phyloP scores from a whole-genome alignment of 1,284 basidiomycete genomes.

The Ganoderma meredithae region DNA sequence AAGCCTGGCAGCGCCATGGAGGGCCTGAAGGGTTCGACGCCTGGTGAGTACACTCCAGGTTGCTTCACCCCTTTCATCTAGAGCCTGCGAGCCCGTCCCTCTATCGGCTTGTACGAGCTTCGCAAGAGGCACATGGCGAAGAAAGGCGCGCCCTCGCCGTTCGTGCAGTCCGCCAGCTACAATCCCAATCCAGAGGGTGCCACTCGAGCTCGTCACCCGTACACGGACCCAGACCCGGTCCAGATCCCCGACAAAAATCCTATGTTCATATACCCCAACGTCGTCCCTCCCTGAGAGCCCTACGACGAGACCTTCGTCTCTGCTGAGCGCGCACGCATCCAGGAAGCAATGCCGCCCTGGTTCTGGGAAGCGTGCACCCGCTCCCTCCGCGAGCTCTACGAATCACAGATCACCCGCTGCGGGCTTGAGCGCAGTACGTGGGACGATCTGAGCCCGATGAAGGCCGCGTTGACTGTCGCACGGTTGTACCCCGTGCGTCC shows the following conservation, averaged over 20 bases:
- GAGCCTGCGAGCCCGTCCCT: background rate
- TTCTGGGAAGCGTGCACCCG: conserved; percentile 2
- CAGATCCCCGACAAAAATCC: background rate
- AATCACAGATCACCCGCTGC: background rate
- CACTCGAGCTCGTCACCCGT: background rate
- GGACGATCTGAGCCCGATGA: background rate
- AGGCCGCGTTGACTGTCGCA: background rate
- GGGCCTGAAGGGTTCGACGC: background rate
- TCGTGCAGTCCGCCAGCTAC: background rate
- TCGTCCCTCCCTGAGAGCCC: background rate
- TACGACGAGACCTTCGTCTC: background rate
- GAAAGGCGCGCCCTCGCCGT: background rate
- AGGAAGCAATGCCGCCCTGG: background rate
- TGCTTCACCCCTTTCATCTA: background rate
- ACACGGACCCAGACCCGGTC: background rate
- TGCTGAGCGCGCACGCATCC: background rate
- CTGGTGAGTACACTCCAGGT: background rate
- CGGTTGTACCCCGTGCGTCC: background rate
- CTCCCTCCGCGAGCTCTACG: background rate
- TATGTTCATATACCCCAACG: too few relatives aligned
- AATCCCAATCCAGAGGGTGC: background rate
- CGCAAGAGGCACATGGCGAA: background rate
- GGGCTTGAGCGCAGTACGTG: background rate
- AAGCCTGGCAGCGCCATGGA: background rate
- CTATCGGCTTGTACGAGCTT: background rate